Conservation (phyloP, 495 filamentous ascomycete species). For the Lophiotrema nucula region DNA sequence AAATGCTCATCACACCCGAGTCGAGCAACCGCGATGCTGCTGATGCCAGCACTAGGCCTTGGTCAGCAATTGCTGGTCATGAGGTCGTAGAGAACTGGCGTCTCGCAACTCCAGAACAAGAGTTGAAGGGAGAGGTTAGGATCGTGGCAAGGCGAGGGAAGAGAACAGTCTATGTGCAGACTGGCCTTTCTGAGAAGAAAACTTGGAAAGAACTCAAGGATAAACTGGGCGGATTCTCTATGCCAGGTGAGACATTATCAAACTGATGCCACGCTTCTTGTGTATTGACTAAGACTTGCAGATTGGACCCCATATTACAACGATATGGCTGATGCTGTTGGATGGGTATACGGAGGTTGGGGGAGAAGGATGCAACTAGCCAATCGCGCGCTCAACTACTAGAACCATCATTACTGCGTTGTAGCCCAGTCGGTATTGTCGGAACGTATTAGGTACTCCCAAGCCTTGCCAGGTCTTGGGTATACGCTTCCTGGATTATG, state of each 20-base stretch:
- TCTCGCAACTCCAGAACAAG: conserved; percentile 18
- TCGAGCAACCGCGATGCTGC: neutral
- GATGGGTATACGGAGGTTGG: conserved; percentile 34
- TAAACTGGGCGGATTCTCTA: conserved; percentile 5
- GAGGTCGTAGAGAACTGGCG: conserved; percentile 12
- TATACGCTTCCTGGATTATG: neutral
- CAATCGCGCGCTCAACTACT: conserved; percentile 5
- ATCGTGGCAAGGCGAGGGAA: conserved; percentile 24
- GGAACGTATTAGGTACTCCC: neutral
- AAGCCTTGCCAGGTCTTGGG: conserved; percentile 4
- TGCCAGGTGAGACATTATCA: conserved; percentile 8
- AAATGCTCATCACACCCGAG: conserved; percentile 20
- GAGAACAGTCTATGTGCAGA: conserved; percentile 6
- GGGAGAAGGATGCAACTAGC: conserved; percentile 22
- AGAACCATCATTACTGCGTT: neutral
- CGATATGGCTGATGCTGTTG: conserved; percentile 23
- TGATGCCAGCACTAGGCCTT: neutral
- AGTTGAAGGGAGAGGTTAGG: conserved; percentile 22
- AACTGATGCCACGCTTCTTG: neutral
- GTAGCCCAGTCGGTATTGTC: conserved; percentile 9
- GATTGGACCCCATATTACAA: conserved; percentile 31
- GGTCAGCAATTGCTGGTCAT: conserved; percentile 25
- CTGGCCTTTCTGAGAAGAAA: conserved; percentile 15
- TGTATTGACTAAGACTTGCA: neutral
- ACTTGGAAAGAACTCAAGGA: conserved; percentile 30